Conservation (phyloP, 345 rosid species). For the Boechera stricta region DNA sequence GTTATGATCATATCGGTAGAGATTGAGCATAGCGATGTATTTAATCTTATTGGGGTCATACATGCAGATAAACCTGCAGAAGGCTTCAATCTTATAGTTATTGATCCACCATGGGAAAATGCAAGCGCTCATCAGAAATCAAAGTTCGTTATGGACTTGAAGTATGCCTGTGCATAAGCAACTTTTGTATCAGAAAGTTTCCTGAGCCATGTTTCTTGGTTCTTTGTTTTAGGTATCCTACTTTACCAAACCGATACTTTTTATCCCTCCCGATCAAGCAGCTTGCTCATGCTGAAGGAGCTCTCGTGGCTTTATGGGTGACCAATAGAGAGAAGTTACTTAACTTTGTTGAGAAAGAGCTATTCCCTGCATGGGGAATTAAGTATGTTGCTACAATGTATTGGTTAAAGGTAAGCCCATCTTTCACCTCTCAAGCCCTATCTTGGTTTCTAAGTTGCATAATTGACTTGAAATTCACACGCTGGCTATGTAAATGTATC, state of each 20-base stretch:
- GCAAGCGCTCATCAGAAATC: conserved; percentile 86
- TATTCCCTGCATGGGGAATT: conserved; percentile 82
- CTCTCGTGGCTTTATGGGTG: conserved; percentile 91
- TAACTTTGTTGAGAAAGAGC: conserved; percentile 71
- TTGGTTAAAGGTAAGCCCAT: conserved; percentile 75
- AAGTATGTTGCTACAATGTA: conserved; percentile 58
- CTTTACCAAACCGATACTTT: conserved; percentile 80
- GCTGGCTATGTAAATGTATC: conserved; percentile 40
- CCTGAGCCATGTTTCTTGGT: conserved; percentile 6
- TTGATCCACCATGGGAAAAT: conserved; percentile 98
- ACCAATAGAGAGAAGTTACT: conserved; percentile 87
- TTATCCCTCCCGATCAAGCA: conserved; percentile 80
- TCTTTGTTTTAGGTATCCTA: conserved; percentile 67
- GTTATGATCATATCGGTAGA: conserved; percentile 8
- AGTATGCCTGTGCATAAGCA: neutral
- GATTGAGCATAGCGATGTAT: conserved; percentile 13
- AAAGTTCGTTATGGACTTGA: conserved; percentile 48
- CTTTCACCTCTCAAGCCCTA: neutral
- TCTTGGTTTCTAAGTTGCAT: conserved; percentile 8
- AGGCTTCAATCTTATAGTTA: conserved; percentile 72
- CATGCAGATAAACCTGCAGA: conserved; percentile 61
- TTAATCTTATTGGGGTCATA: neutral
- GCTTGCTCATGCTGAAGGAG: conserved; percentile 73
- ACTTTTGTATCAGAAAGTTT: conserved; percentile 2
- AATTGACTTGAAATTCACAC: conserved; percentile 32